Evolutionary conservation across 257 asterid genomes (phyloP), one percentile per base, ranked within the genome.

Genomic region (Solanum peruvianum): DNA sequence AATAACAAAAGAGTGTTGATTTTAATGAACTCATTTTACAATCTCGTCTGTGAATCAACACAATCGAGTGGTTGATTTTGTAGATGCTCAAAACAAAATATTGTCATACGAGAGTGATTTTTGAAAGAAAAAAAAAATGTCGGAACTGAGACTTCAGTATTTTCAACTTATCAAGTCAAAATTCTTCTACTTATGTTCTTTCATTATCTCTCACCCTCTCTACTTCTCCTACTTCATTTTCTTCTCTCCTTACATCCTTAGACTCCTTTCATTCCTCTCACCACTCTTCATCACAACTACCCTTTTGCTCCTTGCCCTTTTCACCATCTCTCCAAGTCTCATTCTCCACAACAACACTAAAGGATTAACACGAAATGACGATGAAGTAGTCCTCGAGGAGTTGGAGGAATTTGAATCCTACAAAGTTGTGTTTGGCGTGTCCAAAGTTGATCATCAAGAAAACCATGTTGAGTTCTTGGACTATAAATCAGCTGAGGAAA

Each of bases 271-370:
- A 6, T 97, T 92, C 70, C 94, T 95, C 86, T 95, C 92, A 58
- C 98, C 98, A 87, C 98, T 95, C 45, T 86, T 96, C 91, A 0
- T 93, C 91, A 93, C 99, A 89, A 92, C 92, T 4, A 87, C 89
- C 49, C 95, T 96, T 87, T 89, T 97, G 84, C 90, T 88, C 89
- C 83, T 93, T 72, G 87, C 96, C 70, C 52, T 91, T 42, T 88
- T 92, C 86, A 87, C 92, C 9, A 13, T 85, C 86, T 75, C 89
- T 41, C 91, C 91, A 11, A 70, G 23, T 33, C 33, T 87, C 85
- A 41, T 89, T 21, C 72, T 42, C 0, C 87, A 83, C 27, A 73
- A 47, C 1, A 66, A 73, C 41, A 20, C 86, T 4, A 81, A 31
- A 16, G 8, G 27, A 1, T 37, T 86, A 72, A 83, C 89, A 56